A percentile compares a stretch with the other conserved stretches of the same genome.
phyloP scores from a whole-genome alignment of 164 flowering plant genomes.

The Stephania yunnanensis region DNA sequence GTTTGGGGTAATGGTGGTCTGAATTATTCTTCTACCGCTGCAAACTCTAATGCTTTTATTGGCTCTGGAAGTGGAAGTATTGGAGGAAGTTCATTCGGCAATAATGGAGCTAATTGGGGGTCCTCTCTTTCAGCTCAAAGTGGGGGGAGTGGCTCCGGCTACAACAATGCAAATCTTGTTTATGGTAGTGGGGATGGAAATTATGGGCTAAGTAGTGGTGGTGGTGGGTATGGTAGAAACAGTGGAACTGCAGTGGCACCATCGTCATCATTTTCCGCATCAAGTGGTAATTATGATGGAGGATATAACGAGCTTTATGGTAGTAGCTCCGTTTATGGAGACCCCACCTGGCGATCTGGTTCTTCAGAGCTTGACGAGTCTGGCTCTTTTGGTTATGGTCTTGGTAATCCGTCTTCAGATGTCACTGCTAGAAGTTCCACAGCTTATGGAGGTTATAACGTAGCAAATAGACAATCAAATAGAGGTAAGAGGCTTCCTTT shows the following conservation, averaged over 20 bases:
- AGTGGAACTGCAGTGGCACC: constrained; percentile 27
- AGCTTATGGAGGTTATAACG: constrained; percentile 54
- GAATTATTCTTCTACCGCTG: constrained; percentile 29
- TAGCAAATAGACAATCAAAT: constrained; percentile 63
- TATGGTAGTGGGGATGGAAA: constrained; percentile 33
- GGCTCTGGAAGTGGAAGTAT: constrained; percentile 44
- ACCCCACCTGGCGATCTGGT: constrained; percentile 61
- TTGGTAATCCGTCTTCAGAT: constrained; percentile 50
- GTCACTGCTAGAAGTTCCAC: constrained; percentile 42
- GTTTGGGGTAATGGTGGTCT: constrained; percentile 59
- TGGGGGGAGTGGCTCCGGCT: constrained; percentile 32
- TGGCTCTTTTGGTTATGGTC: constrained; percentile 57
- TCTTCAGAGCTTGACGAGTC: constrained; percentile 51
- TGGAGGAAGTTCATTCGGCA: constrained; percentile 43
- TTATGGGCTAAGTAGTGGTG: constrained; percentile 36
- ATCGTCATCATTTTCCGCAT: constrained; percentile 30
- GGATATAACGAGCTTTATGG: constrained; percentile 38
- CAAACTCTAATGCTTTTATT: constrained; percentile 31
- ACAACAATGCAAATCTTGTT: constrained; percentile 23
- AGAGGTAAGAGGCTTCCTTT: constrained; percentile 45
- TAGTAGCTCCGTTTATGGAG: constrained; percentile 45
- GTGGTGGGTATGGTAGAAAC: constrained; percentile 47
- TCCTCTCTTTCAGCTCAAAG: constrained; percentile 38
- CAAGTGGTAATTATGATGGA: constrained; percentile 50
- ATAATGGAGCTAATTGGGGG: constrained; percentile 53